These are phyloP conservation scores for Paratinospora sagittata DNA, from an alignment of 164 flowering plant genomes.

Conservation along the genomic window DNA sequence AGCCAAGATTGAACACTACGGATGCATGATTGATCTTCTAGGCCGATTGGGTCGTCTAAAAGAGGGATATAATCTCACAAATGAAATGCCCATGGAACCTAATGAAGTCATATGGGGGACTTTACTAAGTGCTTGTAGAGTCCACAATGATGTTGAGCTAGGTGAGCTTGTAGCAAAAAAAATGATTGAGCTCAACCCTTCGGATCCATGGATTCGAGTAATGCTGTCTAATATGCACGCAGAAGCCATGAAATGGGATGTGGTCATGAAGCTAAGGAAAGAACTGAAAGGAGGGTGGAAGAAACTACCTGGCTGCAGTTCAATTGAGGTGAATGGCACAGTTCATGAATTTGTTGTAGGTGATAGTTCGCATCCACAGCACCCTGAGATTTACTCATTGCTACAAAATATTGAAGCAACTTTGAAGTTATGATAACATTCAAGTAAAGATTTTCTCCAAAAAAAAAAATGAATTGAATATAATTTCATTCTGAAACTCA, in stretches of 20 bases:
- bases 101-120: slow-evolving; percentile 30
- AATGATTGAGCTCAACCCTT: slow-evolving; percentile 27
- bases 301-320: slow-evolving; percentile 30
- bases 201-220: slow-evolving; percentile 24
- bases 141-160: slow-evolving; percentile 27
- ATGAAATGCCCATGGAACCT: slow-evolving; percentile 25
- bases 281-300: slow-evolving; percentile 24
- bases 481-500: neutral
- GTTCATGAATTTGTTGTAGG: slow-evolving; percentile 23
- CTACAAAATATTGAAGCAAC: slow-evolving; percentile 12
- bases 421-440: slow-evolving; percentile 12
- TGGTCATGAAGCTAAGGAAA: slow-evolving; percentile 25
- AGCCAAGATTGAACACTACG: slow-evolving; percentile 28
- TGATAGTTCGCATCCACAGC: slow-evolving; percentile 14
- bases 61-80: slow-evolving; percentile 24
- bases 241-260: slow-evolving; percentile 24
- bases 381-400: slow-evolving; percentile 15
- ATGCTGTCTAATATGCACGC: slow-evolving; percentile 32
- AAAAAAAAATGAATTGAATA: neutral
- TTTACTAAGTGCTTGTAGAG: slow-evolving; percentile 29
- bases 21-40: slow-evolving; percentile 30
- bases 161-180: slow-evolving; percentile 24
- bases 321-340: slow-evolving; percentile 16
- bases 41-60: slow-evolving; percentile 22
- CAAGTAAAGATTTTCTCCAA: too few relatives aligned